A percentile compares a stretch with the other conserved stretches of the same genome.
These are phyloP conservation scores for Wickerhamomyces canadensis DNA, from an alignment of 805 yeast species.

Conservation along the genomic window DNA sequence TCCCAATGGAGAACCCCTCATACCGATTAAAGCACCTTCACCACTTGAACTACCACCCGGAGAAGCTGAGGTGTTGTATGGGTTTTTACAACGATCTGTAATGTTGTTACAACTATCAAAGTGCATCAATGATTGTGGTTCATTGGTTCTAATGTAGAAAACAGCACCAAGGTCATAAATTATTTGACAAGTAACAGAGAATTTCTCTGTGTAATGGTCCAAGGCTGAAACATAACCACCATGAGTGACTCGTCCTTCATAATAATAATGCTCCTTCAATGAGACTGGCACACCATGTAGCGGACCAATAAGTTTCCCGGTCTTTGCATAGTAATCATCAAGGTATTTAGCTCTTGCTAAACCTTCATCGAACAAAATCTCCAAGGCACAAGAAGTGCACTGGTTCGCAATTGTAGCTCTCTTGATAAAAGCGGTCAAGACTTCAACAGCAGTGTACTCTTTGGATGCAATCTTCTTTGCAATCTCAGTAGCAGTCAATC, in stretches of 20 bases:
- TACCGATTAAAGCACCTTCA: slow-evolving; percentile 58
- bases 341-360: slow-evolving; percentile 47
- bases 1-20: slow-evolving; percentile 57
- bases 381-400: slow-evolving; percentile 54
- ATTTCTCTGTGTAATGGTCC: slow-evolving; percentile 40
- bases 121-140: slow-evolving; percentile 70
- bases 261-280: slow-evolving; percentile 58
- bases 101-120: slow-evolving; percentile 57
- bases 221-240: slow-evolving; percentile 54
- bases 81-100: slow-evolving; percentile 54
- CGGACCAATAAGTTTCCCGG: slow-evolving; percentile 57
- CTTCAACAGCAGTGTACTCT: slow-evolving; percentile 18
- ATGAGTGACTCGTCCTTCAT: slow-evolving; percentile 47
- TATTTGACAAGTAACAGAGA: slow-evolving; percentile 42
- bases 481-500: slow-evolving; percentile 16
- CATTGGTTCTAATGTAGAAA: slow-evolving; percentile 58
- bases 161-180: slow-evolving; percentile 37
- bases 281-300: slow-evolving; percentile 68
- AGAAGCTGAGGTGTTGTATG: slow-evolving; percentile 49
- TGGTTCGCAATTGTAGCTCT: slow-evolving; percentile 60
- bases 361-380: slow-evolving; percentile 63
- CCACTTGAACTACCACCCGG: slow-evolving; percentile 76
- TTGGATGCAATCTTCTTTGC: slow-evolving; percentile 12
- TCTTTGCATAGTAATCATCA: slow-evolving; percentile 43
- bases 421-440: slow-evolving; percentile 26